Evolutionary conservation across 1,139 yeast species (phyloP), one percentile per base, ranked within the genome.

Genomic region (Tardiomyces digboiensis): DNA sequence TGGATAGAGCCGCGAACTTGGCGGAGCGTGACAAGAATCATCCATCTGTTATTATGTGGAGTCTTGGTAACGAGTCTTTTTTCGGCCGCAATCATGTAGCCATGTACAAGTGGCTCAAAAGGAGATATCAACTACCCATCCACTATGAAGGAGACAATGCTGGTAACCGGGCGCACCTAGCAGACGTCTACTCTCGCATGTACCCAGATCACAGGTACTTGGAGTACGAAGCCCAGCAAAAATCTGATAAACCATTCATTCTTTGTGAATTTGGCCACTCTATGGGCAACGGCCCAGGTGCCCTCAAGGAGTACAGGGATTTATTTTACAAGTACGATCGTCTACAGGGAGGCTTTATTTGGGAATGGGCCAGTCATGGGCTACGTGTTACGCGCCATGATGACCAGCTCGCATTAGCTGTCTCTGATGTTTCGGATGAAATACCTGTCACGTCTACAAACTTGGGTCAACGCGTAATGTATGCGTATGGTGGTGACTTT

Each of bases 291-390:
- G 67, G 68, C 1, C 69, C 69, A 1, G 70, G 70, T 1, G 56
- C 57, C 7, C 39, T 65, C 36, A 53, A 55, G 33, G 67, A 65
- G 42, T 65, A 65, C 42, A 59, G 57, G 44, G 65, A 62, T 10
- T 46, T 61, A 21, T 63, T 65, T 48, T 57, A 62, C 42, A 53
- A 60, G 43, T 49, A 61, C 40, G 52, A 52, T 2, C 49, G 62
- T 7, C 45, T 61, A 14, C 67, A 62, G 44, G 70, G 70, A 13
- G 70, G 70, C 5, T 65, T 62, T 47, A 52, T 65, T 21, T 65
- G 70, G 70, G 70, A 65, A 47, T 65, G 70, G 70, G 65, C 65
- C 5, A 64, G 64, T 45, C 70, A 65, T 48, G 70, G 70, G 6
- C 42, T 65, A 7, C 48, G 33, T 5, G 19, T 18, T 41, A 29